These are phyloP conservation scores for Phialophora expanda DNA, from an alignment of 2,329 filamentous ascomycete species.

Conservation along the genomic window DNA sequence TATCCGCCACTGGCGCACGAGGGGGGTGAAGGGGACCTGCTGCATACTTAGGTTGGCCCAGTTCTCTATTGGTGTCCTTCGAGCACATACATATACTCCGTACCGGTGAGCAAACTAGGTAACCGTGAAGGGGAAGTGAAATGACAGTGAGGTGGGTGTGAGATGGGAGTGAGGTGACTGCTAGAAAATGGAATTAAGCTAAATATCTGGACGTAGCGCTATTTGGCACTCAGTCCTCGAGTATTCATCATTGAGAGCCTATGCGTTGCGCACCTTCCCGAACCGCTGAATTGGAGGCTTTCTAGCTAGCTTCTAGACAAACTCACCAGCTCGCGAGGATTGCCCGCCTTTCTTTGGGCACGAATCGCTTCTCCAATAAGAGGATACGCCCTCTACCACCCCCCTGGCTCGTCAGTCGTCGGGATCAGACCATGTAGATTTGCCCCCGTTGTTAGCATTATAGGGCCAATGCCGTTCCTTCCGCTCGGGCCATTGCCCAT, in stretches of 20 bases:
- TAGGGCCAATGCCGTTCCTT: not conserved
- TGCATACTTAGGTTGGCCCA: not conserved
- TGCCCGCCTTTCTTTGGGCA: conserved; percentile 4
- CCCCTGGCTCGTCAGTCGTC: not conserved
- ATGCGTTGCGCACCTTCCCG: not conserved
- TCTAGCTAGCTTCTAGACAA: not conserved
- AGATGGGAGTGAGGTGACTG: not conserved
- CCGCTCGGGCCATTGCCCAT: not conserved
- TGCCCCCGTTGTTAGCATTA: not conserved
- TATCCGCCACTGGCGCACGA: not conserved
- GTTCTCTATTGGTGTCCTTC: not conserved
- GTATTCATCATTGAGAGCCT: not conserved
- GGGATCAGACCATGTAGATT: not conserved
- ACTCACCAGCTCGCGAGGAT: not conserved
- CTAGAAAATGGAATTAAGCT: not conserved
- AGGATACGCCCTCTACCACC: not conserved
- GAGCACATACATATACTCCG: not conserved
- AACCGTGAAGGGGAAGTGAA: not conserved
- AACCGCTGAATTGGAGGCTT: not conserved
- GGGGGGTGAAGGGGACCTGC: too few relatives aligned
- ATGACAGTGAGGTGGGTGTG: not conserved
- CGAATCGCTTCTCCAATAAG: conserved; percentile 2
- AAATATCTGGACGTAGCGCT: not conserved
- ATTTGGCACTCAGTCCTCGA: not conserved
- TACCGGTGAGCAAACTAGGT: not conserved